Conservation (phyloP, 495 filamentous ascomycete species). For the Podospora tetraspora region DNA sequence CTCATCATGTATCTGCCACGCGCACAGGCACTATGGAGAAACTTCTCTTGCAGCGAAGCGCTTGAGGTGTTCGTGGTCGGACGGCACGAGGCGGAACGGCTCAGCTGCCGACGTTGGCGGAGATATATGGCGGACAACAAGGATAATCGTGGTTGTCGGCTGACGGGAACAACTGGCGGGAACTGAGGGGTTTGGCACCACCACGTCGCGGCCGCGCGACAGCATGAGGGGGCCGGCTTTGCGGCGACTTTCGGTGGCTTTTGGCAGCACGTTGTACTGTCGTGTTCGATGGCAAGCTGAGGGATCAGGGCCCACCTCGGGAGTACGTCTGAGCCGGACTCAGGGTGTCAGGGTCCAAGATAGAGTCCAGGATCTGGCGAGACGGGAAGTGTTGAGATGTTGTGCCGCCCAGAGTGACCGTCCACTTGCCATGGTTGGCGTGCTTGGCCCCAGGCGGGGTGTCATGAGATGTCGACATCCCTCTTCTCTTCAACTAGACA, state of each 20-base stretch:
- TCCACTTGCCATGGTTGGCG: not conserved
- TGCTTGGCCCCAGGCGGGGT: not conserved
- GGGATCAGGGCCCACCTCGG: not conserved
- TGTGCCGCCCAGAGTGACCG: not conserved
- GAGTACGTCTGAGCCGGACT: not conserved
- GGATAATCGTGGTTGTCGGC: not conserved
- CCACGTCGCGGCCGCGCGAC: not conserved
- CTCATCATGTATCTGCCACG: conserved; percentile 12
- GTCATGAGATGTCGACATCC: not conserved
- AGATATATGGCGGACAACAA: not conserved
- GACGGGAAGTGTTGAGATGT: not conserved
- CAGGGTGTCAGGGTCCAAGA: not conserved
- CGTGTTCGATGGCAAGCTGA: not conserved
- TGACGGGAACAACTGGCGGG: not conserved
- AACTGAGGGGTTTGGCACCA: not conserved
- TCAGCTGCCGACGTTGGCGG: not conserved
- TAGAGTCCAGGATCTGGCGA: not conserved
- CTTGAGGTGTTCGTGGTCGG: not conserved
- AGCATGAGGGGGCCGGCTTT: not conserved
- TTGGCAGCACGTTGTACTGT: not conserved
- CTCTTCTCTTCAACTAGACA: not conserved
- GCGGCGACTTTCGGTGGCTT: not conserved
- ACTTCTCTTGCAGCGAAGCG: not conserved
- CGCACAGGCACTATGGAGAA: conserved; percentile 5
- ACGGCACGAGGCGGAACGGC: not conserved